Conservation (phyloP, 179 eudicot genomes). For the Pouteria campechiana region DNA sequence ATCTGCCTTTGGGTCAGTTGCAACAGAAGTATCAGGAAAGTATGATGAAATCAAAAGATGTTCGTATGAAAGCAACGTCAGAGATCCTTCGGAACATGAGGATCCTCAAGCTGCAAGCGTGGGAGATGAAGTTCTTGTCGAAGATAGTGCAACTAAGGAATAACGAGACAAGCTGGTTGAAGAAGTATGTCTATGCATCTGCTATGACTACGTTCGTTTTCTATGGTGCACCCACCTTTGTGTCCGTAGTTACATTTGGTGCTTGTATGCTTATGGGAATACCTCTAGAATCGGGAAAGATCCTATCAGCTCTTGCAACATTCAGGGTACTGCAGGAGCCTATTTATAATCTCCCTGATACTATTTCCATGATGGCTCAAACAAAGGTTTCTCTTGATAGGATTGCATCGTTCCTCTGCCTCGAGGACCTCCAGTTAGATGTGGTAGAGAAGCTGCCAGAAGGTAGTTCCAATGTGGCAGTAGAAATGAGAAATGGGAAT, state of each 20-base stretch:
- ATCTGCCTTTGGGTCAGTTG: constrained; percentile 61
- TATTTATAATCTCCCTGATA: constrained; percentile 80
- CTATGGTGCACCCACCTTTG: constrained; percentile 89
- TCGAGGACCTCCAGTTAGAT: constrained; percentile 37
- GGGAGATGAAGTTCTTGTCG: constrained; percentile 58
- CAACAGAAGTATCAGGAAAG: constrained; percentile 59
- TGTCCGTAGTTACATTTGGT: constrained; percentile 77
- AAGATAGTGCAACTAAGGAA: constrained; percentile 53
- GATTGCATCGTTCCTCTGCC: constrained; percentile 36
- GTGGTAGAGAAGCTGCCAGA: constrained; percentile 14
- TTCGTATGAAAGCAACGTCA: constrained; percentile 72
- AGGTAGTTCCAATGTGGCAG: constrained; percentile 21
- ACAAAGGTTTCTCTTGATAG: constrained; percentile 79
- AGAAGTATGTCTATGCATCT: constrained; percentile 70
- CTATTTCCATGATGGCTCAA: constrained; percentile 74
- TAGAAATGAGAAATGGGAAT: constrained; percentile 62
- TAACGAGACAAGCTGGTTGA: constrained; percentile 55
- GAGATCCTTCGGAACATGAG: constrained; percentile 80
- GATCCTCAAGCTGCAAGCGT: constrained; percentile 78
- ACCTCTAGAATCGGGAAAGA: constrained; percentile 69
- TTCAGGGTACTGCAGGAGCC: constrained; percentile 89
- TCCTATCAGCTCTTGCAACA: constrained; percentile 88
- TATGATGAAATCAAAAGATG: constrained; percentile 87
- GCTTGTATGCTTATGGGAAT: constrained; percentile 61
- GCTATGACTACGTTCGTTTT: constrained; percentile 76